phyloP scores from a whole-genome alignment of 306 rosid species.

The Purshia tridentata region DNA sequence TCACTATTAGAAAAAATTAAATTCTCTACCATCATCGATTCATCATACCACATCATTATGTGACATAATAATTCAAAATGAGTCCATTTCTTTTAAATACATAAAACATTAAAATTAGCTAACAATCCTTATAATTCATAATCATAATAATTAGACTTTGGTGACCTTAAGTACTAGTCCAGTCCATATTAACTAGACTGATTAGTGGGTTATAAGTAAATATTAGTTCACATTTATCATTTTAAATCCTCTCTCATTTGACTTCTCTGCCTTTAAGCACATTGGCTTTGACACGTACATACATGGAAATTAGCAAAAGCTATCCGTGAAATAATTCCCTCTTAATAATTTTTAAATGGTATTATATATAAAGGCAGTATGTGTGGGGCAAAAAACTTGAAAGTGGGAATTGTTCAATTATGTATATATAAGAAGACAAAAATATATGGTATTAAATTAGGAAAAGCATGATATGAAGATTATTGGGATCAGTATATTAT shows the following conservation, averaged over 20 bases:
- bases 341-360: slow-evolving; percentile 21
- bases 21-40: too few relatives aligned
- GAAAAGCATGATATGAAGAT: slow-evolving; percentile 23
- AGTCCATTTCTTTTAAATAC: too few relatives aligned
- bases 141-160: too few relatives aligned
- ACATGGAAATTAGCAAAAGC: slow-evolving; percentile 37
- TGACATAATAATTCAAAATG: too few relatives aligned
- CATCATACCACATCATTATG: too few relatives aligned
- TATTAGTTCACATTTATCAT: neutral
- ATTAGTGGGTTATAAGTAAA: too few relatives aligned
- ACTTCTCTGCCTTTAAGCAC: slow-evolving; percentile 36
- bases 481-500: slow-evolving; percentile 38
- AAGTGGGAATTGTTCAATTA: slow-evolving; percentile 37
- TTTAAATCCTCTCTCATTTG: slow-evolving; percentile 34
- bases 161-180: too few relatives aligned
- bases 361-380: slow-evolving; percentile 11
- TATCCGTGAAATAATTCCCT: slow-evolving; percentile 32
- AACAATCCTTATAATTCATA: too few relatives aligned
- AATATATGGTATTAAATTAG: slow-evolving; percentile 13
- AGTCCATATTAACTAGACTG: too few relatives aligned
- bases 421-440: slow-evolving; percentile 41
- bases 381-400: slow-evolving; percentile 28
- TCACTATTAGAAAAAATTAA: too few relatives aligned
- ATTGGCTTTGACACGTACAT: slow-evolving; percentile 36
- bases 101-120: too few relatives aligned